phyloP scores from a whole-genome alignment of 352 stramenopile genomes.

The Phytophthora brassicae region DNA sequence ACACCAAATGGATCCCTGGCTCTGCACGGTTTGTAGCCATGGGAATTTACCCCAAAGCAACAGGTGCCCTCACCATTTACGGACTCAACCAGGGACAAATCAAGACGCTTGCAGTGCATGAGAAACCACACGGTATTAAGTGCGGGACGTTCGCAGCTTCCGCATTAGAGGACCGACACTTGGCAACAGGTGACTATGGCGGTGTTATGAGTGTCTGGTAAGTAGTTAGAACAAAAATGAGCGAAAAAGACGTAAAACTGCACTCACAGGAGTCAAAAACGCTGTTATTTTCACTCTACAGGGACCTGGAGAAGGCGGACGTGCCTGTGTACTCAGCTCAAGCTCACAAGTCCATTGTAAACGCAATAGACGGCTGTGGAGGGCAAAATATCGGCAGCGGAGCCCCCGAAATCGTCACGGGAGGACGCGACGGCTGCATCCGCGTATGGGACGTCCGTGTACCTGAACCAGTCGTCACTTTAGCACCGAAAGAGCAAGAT shows the following conservation, averaged over 20 bases:
- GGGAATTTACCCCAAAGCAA: constrained; percentile 93
- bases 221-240: constrained; percentile 2
- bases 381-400: constrained; percentile 89
- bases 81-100: constrained; percentile 90
- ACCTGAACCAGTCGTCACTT: constrained; percentile 88
- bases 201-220: constrained; percentile 81
- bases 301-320: constrained; percentile 82
- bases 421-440: constrained; percentile 93
- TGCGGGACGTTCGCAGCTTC: constrained; percentile 96
- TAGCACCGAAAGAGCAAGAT: constrained; percentile 87
- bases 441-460: constrained; percentile 96
- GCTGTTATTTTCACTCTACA: constrained; percentile 18
- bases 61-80: constrained; percentile 91
- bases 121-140: constrained; percentile 93
- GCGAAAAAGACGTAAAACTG: constrained; percentile 7
- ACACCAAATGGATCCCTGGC: constrained; percentile 94
- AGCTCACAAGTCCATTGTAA: constrained; percentile 94
- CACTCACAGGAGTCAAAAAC: constrained; percentile 1
- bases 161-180: constrained; percentile 83
- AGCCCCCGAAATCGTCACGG: constrained; percentile 94
- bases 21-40: constrained; percentile 92
- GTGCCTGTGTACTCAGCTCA: constrained; percentile 87
- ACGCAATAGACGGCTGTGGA: constrained; percentile 94
- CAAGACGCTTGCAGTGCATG: constrained; percentile 59
- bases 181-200: constrained; percentile 82